Conservation (phyloP, 225 moss, liverwort and hornwort species). For the Asterella californica region DNA sequence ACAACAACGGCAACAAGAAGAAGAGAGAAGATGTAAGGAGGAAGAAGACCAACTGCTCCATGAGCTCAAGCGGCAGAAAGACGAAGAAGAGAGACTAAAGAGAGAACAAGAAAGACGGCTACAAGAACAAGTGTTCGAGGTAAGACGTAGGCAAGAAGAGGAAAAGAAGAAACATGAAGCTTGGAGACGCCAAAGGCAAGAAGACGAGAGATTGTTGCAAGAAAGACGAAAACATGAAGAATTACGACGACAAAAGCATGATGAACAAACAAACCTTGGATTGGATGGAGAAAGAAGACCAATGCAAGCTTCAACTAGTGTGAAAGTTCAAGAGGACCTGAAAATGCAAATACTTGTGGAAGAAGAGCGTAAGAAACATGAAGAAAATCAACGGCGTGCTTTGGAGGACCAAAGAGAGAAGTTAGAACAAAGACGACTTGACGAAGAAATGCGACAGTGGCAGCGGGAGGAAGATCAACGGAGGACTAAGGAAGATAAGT, state of each 20-base stretch:
- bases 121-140: neutral
- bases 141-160: conserved; percentile 19
- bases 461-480: conserved; percentile 24
- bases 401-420: conserved; percentile 22
- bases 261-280: conserved; percentile 2
- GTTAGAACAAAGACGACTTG: conserved; percentile 29
- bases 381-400: conserved; percentile 13
- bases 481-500: conserved; percentile 20
- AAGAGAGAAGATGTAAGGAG: conserved; percentile 15
- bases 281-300: conserved; percentile 12
- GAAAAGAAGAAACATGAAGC: conserved; percentile 22
- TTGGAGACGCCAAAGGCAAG: conserved; percentile 15
- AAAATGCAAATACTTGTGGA: conserved; percentile 10
- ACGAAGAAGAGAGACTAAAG: conserved; percentile 13
- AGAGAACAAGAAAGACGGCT: conserved; percentile 10
- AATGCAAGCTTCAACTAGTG: conserved; percentile 2
- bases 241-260: conserved; percentile 19
- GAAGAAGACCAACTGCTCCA: conserved; percentile 20
- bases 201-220: conserved; percentile 15
- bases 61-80: neutral
- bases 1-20: conserved; percentile 20
- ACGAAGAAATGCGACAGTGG: conserved; percentile 37
- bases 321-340: neutral
- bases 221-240: conserved; percentile 11
- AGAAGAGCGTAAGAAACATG: neutral